Evolutionary conservation across 768 basidiomycete genomes (phyloP), one percentile per base, ranked within the genome.

Genomic region (Naganishia vaughanmartiniae): DNA sequence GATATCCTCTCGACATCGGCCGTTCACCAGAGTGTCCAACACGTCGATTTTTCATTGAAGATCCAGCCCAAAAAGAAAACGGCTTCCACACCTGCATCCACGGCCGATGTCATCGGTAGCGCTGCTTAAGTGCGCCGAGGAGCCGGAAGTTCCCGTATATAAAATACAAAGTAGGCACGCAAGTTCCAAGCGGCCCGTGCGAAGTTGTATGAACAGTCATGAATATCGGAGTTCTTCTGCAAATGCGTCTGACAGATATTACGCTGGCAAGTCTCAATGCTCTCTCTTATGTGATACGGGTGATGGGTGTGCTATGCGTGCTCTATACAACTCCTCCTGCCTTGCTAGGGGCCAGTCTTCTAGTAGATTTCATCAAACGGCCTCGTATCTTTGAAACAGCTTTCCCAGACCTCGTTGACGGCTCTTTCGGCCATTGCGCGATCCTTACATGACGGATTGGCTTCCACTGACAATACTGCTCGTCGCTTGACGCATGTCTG

Each of bases 351-450:
- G 10, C 21, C 21, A 5, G 5, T 1, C 15, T 10, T 36, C 36
- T 73, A 73, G 36, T 73, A 73, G 28, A 73, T 74, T 89, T 98
- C 94, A 80, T 99, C 96, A 80, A 97, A 99, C 11, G 96, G 95
- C 73, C 95, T 83, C 7, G 94, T 97, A 79, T 98, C 96, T 45
- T 86, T 89, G 82, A 91, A 93, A 81, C 95, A 99, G 74, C 91
- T 93, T 77, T 93, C 93, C 90, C 91, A 99, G 39, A 95, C 95
- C 79, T 96, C 91, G 74, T 97, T 96, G 55, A 98, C 94, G 0
- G 88, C 93, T 69, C 86, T 86, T 79, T 93, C 92, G 15, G 94
- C 95, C 30, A 89, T 84, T 6, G 85, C 90, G 46, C 84, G 81
- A 76, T 89, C 87, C 0, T 88, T 55, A 78, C 94, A 97, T 26